Evolutionary conservation across 257 asterid genomes (phyloP).

Genomic region (Ballota nigra): DNA sequence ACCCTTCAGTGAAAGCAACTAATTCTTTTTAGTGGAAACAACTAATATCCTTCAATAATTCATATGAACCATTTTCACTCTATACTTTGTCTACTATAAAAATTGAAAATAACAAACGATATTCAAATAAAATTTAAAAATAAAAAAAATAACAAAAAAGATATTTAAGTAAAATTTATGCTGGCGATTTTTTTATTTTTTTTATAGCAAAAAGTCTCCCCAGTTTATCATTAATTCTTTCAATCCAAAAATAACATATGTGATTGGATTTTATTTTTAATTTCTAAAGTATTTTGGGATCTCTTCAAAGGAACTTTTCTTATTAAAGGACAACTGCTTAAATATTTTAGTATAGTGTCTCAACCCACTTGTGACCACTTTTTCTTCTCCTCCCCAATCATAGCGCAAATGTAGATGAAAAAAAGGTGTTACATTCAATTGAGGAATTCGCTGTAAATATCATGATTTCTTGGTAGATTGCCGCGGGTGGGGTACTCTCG

Average conservation of each 20-base stretch:
- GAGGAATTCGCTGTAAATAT: slow-evolving; percentile 17
- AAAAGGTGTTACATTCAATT: neutral
- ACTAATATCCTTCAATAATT: too few relatives aligned
- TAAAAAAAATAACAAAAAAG: too few relatives aligned
- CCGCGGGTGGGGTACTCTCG: neutral
- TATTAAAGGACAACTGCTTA: neutral
- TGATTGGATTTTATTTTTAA: neutral
- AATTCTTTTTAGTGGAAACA: too few relatives aligned
- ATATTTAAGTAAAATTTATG: too few relatives aligned
- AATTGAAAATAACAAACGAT: too few relatives aligned
- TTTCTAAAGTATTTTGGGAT: neutral
- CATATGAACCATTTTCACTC: too few relatives aligned
- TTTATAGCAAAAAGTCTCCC: too few relatives aligned
- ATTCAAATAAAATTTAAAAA: too few relatives aligned
- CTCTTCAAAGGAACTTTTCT: neutral
- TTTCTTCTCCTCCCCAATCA: slow-evolving; percentile 12
- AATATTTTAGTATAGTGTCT: slow-evolving; percentile 3
- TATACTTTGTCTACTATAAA: too few relatives aligned
- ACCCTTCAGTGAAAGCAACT: too few relatives aligned
- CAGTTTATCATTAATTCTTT: too few relatives aligned
- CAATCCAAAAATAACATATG: neutral
- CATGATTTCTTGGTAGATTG: neutral
- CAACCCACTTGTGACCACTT: slow-evolving; percentile 18
- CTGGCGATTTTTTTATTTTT: too few relatives aligned
- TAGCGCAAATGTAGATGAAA: neutral